Percentiles rank a stretch among this genome's conserved stretches.
Conservation (phyloP, 2,329 filamentous ascomycete genomes). For the Metarhizium rileyi region DNA sequence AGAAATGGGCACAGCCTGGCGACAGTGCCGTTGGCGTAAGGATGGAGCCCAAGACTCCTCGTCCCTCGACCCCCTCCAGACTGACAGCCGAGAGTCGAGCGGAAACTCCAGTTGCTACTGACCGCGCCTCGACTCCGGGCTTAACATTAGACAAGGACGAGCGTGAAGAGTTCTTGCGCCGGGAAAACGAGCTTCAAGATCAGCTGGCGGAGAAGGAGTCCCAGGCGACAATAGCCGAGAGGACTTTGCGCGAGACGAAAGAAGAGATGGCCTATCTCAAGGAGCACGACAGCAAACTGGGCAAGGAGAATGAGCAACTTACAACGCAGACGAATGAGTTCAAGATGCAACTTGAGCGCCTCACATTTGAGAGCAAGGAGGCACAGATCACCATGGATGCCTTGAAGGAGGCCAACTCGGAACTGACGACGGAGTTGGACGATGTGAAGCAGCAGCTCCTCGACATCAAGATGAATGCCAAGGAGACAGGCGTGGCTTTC, state of each 20-base stretch:
- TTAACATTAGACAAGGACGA: conserved; percentile 91
- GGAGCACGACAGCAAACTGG: conserved; percentile 72
- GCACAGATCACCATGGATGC: conserved; percentile 96
- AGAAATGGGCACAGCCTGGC: conserved; percentile 69
- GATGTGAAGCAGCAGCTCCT: conserved; percentile 93
- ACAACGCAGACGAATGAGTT: conserved; percentile 82
- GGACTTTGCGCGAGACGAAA: conserved; percentile 69
- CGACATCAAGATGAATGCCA: conserved; percentile 92
- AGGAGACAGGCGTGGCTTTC: conserved; percentile 78
- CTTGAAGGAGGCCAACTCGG: conserved; percentile 88
- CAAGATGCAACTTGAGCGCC: conserved; percentile 92
- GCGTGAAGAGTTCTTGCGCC: conserved; percentile 85
- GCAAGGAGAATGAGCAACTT: conserved; percentile 84
- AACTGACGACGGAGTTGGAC: conserved; percentile 85
- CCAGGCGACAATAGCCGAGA: conserved; percentile 67
- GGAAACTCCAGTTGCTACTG: conserved; percentile 58
- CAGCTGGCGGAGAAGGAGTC: conserved; percentile 90
- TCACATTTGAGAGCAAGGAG: conserved; percentile 94
- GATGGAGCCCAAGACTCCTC: conserved; percentile 32
- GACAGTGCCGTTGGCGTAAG: conserved; percentile 32
- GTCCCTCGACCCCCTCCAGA: conserved; percentile 44
- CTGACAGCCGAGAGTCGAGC: conserved; percentile 47
- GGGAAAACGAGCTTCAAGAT: conserved; percentile 95
- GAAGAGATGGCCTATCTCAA: conserved; percentile 81
- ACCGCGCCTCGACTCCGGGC: conserved; percentile 79